phyloP scores from a whole-genome alignment of 345 rosid species.

The Cardamine occulta region DNA sequence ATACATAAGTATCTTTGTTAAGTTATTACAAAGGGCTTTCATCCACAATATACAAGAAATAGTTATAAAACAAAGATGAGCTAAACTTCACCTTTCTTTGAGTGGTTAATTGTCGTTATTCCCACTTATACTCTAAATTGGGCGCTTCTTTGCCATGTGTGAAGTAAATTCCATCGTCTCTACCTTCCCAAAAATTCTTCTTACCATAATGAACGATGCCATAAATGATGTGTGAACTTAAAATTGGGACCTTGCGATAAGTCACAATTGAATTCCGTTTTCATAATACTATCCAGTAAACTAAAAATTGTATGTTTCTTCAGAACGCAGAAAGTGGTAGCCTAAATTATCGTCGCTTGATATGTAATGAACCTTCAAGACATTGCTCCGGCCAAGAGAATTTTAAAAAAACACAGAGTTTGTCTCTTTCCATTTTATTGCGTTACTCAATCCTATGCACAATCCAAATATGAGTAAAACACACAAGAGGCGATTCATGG shows the following conservation, averaged over 20 bases:
- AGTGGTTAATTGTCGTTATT: not conserved
- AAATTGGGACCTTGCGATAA: constrained; percentile 30
- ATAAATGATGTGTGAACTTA: constrained; percentile 16
- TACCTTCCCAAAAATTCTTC: constrained; percentile 26
- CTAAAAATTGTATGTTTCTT: constrained; percentile 21
- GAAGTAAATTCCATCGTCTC: constrained; percentile 24
- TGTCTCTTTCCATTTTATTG: constrained; percentile 22
- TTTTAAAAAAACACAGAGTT: not conserved
- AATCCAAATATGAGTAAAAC: constrained; percentile 7
- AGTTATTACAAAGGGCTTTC: not conserved
- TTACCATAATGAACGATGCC: constrained; percentile 30
- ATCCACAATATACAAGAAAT: not conserved
- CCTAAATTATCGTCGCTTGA: constrained; percentile 15
- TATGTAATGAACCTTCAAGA: constrained; percentile 21
- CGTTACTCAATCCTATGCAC: not conserved
- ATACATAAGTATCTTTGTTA: not conserved
- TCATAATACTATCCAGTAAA: constrained; percentile 16
- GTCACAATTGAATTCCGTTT: constrained; percentile 21
- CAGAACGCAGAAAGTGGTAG: not conserved
- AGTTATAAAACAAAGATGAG: not conserved
- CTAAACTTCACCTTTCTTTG: not conserved
- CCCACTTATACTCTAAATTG: constrained; percentile 10
- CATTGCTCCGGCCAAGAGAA: constrained; percentile 11
- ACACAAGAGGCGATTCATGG: constrained; percentile 19
- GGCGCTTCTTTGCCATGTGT: constrained; percentile 2